A percentile compares a stretch with the other conserved stretches of the same genome.
Evolutionary conservation across 306 rosid genomes (phyloP).

Genomic region (Malus domestica): DNA sequence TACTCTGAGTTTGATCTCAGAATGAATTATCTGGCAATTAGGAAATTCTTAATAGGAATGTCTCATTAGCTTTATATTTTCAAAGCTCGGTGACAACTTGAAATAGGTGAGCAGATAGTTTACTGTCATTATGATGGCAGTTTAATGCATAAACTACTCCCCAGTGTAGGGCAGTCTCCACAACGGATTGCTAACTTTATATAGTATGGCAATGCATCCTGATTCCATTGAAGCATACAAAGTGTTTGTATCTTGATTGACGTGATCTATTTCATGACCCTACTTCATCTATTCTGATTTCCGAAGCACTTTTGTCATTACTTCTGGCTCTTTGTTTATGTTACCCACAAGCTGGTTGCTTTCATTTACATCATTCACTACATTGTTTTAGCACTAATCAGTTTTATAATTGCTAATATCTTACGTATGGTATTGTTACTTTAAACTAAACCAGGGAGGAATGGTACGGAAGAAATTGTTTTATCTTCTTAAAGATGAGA

Average conservation of each 20-base stretch:
- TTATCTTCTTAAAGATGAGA: constrained; percentile 84
- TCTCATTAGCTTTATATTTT: neutral
- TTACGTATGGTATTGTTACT: neutral
- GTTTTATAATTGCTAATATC: neutral
- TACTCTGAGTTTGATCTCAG: neutral
- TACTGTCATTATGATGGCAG: neutral
- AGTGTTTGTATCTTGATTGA: neutral
- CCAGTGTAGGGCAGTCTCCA: neutral
- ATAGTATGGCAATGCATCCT: neutral
- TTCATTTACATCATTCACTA: neutral
- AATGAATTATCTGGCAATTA: neutral
- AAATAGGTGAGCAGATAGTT: neutral
- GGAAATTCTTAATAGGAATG: neutral
- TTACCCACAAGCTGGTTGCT: neutral
- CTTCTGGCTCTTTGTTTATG: neutral
- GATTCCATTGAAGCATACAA: neutral
- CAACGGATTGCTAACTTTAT: neutral
- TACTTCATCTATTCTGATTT: neutral
- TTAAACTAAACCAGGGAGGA: constrained; percentile 58
- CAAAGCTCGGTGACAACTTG: neutral
- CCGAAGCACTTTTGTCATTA: neutral
- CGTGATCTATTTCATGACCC: neutral
- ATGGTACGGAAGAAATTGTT: constrained; percentile 76
- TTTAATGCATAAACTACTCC: neutral
- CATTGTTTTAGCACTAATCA: neutral